A percentile compares a stretch with the other conserved stretches of the same genome.
These are phyloP conservation scores for Nitzschia sp. DNA, from an alignment of 108 stramenopile genomes.

Conservation along the genomic window DNA sequence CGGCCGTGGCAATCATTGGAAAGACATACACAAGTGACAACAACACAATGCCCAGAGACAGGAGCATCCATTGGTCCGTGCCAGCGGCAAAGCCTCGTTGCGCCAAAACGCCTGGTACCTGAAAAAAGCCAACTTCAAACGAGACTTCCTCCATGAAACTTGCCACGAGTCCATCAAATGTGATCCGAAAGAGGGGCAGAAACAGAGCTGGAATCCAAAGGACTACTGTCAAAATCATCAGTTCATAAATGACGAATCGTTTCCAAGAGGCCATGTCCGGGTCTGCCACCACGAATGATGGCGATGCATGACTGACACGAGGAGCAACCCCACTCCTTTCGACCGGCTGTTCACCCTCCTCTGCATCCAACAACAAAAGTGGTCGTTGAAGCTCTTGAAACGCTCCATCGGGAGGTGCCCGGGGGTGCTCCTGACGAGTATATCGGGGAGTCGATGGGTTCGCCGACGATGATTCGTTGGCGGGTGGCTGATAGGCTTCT, in stretches of 20 bases:
- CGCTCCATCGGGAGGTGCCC: slow-evolving; percentile 11
- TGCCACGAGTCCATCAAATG: slow-evolving; percentile 32
- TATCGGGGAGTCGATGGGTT: neutral
- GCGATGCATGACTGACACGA: neutral
- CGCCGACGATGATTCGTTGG: neutral
- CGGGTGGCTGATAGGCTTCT: neutral
- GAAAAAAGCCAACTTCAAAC: slow-evolving; percentile 24
- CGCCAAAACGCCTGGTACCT: slow-evolving; percentile 35
- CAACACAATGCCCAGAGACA: slow-evolving; percentile 14
- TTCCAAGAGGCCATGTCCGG: slow-evolving; percentile 25
- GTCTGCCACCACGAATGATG: neutral
- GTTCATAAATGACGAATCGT: slow-evolving; percentile 35
- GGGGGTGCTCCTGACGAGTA: neutral
- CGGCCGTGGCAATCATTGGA: slow-evolving; percentile 29
- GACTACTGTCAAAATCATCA: slow-evolving; percentile 24
- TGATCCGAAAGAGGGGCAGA: slow-evolving; percentile 38
- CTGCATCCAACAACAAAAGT: neutral
- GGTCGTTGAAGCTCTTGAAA: neutral
- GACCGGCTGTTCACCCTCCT: neutral
- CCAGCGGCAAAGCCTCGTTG: slow-evolving; percentile 29
- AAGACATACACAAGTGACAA: slow-evolving; percentile 28
- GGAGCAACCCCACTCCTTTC: too few relatives aligned
- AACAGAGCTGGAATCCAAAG: slow-evolving; percentile 45
- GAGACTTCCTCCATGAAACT: slow-evolving; percentile 27
- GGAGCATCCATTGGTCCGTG: slow-evolving; percentile 35